A percentile compares a stretch with the other conserved stretches of the same genome.
Evolutionary conservation across 2,329 filamentous ascomycete species (phyloP).

Genomic region (Venturia carpophila): DNA sequence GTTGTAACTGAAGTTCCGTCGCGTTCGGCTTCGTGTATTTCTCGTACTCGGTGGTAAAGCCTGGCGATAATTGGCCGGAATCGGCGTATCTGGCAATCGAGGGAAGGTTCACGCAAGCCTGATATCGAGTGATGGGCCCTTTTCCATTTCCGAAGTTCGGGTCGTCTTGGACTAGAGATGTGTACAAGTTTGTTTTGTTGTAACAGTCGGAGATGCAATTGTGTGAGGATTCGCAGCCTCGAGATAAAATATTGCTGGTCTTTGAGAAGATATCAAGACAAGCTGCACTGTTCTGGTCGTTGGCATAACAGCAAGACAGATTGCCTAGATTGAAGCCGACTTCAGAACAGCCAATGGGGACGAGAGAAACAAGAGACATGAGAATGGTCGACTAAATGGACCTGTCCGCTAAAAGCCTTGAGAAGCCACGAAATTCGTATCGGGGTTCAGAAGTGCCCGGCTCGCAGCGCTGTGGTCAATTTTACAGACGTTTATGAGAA

Average conservation of each 20-base stretch:
- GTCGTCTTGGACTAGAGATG: neutral
- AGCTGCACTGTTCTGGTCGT: neutral
- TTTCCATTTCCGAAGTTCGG: neutral
- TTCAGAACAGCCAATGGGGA: neutral
- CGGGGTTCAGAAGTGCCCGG: neutral
- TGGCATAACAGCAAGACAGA: conserved; percentile 10
- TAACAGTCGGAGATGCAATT: neutral
- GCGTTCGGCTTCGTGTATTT: neutral
- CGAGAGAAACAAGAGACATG: neutral
- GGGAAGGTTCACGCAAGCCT: conserved; percentile 10
- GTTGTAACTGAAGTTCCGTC: neutral
- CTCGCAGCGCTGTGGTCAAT: neutral
- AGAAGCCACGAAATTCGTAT: neutral
- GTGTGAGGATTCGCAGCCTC: neutral
- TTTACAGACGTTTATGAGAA: neutral
- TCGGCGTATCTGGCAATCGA: neutral
- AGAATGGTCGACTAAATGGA: neutral
- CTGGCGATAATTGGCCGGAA: neutral
- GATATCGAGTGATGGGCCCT: neutral
- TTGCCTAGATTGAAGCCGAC: neutral
- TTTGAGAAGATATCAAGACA: neutral
- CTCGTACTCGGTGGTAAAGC: neutral
- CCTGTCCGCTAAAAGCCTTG: neutral
- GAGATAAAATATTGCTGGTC: neutral
- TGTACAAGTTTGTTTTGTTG: neutral